Conservation (phyloP, 2,329 filamentous ascomycete genomes). For the Monosporascus ibericus region DNA sequence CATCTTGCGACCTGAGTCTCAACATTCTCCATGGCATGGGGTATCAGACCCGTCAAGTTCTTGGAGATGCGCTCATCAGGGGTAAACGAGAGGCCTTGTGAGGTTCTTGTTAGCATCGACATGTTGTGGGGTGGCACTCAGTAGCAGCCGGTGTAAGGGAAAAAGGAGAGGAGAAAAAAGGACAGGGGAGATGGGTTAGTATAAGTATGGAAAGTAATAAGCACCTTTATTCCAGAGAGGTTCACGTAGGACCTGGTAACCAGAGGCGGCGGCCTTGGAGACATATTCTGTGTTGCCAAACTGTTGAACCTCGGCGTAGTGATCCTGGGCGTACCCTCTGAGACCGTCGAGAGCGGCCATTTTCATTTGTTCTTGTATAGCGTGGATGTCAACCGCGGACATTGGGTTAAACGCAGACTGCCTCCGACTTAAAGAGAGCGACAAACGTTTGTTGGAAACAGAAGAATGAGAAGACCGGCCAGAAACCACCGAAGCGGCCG, state of each 20-base stretch:
- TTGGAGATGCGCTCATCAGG: slow-evolving; percentile 57
- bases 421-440: slow-evolving; percentile 42
- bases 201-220: slow-evolving; percentile 26
- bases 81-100: slow-evolving; percentile 54
- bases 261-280: slow-evolving; percentile 43
- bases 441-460: slow-evolving; percentile 46
- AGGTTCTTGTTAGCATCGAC: slow-evolving; percentile 9
- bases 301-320: slow-evolving; percentile 52
- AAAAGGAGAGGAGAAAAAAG: slow-evolving; percentile 3
- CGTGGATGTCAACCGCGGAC: slow-evolving; percentile 48
- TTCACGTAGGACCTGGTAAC: slow-evolving; percentile 56
- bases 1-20: slow-evolving; percentile 58
- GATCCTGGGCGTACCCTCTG: slow-evolving; percentile 52
- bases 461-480: slow-evolving; percentile 44
- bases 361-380: slow-evolving; percentile 55
- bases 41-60: slow-evolving; percentile 61
- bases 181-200: slow-evolving; percentile 1
- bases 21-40: slow-evolving; percentile 56
- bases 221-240: slow-evolving; percentile 59
- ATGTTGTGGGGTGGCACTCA: no score
- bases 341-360: slow-evolving; percentile 54
- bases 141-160: neutral
- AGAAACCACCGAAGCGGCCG: slow-evolving; percentile 41
- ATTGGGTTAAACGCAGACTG: slow-evolving; percentile 49
- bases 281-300: slow-evolving; percentile 47